These are phyloP conservation scores for Hansenula anomala DNA, from an alignment of 1,139 yeast genomes.

Conservation along the genomic window DNA sequence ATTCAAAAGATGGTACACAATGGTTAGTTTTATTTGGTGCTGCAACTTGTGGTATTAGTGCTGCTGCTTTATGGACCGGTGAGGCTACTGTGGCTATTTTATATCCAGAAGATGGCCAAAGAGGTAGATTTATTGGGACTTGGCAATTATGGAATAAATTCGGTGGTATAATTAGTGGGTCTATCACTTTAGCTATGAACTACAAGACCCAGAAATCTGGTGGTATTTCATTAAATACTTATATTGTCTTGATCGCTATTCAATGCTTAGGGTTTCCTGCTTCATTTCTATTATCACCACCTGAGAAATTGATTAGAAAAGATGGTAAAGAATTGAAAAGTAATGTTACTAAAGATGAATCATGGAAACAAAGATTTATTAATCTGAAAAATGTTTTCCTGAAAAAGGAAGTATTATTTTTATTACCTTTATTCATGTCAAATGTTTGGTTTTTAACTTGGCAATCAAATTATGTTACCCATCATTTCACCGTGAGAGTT, in stretches of 20 bases:
- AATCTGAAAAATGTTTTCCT: slow-evolving; percentile 8
- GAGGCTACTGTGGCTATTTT: slow-evolving; percentile 23
- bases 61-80: slow-evolving; percentile 24
- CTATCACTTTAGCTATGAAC: slow-evolving; percentile 21
- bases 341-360: slow-evolving; percentile 12
- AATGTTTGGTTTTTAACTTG: slow-evolving; percentile 22
- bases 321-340: slow-evolving; percentile 18
- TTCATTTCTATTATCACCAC: slow-evolving; percentile 20
- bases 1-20: slow-evolving; percentile 23
- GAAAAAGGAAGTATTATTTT: slow-evolving; percentile 8
- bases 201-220: slow-evolving; percentile 12
- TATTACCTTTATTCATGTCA: slow-evolving; percentile 11
- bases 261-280: slow-evolving; percentile 22
- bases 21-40: slow-evolving; percentile 23
- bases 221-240: slow-evolving; percentile 22
- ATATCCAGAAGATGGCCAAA: slow-evolving; percentile 19
- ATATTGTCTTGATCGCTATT: slow-evolving; percentile 20
- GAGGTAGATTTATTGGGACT: slow-evolving; percentile 24
- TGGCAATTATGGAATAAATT: slow-evolving; percentile 23
- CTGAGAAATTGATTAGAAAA: slow-evolving; percentile 19
- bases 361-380: slow-evolving; percentile 6
- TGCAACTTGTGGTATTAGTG: slow-evolving; percentile 20
- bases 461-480: slow-evolving; percentile 22
- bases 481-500: slow-evolving; percentile 22
- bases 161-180: slow-evolving; percentile 24